Conservation (phyloP, 1,284 basidiomycete genomes). For the Bjerkandera adusta region DNA sequence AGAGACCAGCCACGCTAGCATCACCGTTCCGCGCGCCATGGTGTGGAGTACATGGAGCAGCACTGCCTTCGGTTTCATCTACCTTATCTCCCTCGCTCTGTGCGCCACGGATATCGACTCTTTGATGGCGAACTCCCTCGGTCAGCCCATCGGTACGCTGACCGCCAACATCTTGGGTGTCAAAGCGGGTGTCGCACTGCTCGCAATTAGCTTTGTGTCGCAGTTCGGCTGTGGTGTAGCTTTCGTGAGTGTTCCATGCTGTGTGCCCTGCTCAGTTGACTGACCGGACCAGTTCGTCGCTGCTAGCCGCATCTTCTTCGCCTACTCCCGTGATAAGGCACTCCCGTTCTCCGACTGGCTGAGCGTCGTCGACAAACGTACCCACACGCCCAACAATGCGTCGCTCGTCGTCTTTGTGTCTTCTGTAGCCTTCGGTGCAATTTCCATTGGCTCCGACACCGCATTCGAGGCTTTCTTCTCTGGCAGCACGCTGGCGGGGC, state of each 20-base stretch:
- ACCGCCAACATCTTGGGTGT: conserved; percentile 15
- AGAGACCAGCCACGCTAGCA: conserved; percentile 16
- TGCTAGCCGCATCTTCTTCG: conserved; percentile 18
- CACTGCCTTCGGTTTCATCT: conserved; percentile 15
- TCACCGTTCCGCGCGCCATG: conserved; percentile 19
- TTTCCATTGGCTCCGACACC: conserved; percentile 18
- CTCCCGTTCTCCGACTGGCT: conserved; percentile 19
- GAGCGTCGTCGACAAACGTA: conserved; percentile 15
- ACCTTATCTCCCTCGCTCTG: conserved; percentile 17
- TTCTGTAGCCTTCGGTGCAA: conserved; percentile 16
- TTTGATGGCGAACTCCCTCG: conserved; percentile 18
- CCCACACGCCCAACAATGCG: conserved; percentile 20
- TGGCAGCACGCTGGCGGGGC: conserved; percentile 17
- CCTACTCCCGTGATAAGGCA: conserved; percentile 20
- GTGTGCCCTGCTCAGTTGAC: neutral
- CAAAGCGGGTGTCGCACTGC: conserved; percentile 17
- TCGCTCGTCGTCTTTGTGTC: conserved; percentile 17
- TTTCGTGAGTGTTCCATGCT: conserved; percentile 12
- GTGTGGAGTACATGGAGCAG: conserved; percentile 19
- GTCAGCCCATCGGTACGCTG: conserved; percentile 20
- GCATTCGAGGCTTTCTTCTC: conserved; percentile 21
- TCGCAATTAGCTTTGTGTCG: conserved; percentile 18
- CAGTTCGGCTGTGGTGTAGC: conserved; percentile 20
- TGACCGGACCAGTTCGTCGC: conserved; percentile 13
- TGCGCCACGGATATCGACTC: conserved; percentile 19